Evolutionary conservation across 2,329 filamentous ascomycete genomes (phyloP), one percentile per base, ranked within the genome.

Genomic region (Pezicula carpinea): DNA sequence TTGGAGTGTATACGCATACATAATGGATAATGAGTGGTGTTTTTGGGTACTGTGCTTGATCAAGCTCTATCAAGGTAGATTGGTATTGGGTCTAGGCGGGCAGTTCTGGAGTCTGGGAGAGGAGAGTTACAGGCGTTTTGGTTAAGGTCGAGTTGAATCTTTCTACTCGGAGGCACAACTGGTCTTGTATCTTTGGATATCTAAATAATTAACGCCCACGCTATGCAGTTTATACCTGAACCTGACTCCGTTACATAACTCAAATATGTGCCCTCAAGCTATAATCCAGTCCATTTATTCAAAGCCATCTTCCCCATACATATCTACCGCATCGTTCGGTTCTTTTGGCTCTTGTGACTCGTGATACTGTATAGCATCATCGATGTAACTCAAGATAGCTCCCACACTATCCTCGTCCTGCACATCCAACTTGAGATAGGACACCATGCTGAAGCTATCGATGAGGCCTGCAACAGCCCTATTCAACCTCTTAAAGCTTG

Each of bases 401-500:
- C 79, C 85, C 4, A 97, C 83, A 62, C 92, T 97, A 59, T 97
- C 90, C 69, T 97, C 92, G 59, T 95, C 84, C 55, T 93, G 87
- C 22, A 85, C 86, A 62, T 97, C 88, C 38, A 97, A 74, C 70
- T 91, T 89, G 48, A 96, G 74, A 64, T 96, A 99, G 40, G 88
- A 95, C 11, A 99, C 89, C 89, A 99, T 95, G 70, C 90, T 95
- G 70, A 96, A 99, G 67, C 89, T 93, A 66, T 97, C 93, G 55
- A 99, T 96, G 54, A 99, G 72, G 44, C 87, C 82, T 1, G 88
- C 93, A 5, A 99, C 92, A 0, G 92, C 92, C 51, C 82, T 80
- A 64, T 96, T 96, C 55, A 97, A 71, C 58, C 82, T 79, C 51
- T 87, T 80, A 67, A 96, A 97, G 15, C 87, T 87, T 1, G 80